Evolutionary conservation across 2,329 filamentous ascomycete species (phyloP).

Genomic region (Fusarium chlamydosporum): DNA sequence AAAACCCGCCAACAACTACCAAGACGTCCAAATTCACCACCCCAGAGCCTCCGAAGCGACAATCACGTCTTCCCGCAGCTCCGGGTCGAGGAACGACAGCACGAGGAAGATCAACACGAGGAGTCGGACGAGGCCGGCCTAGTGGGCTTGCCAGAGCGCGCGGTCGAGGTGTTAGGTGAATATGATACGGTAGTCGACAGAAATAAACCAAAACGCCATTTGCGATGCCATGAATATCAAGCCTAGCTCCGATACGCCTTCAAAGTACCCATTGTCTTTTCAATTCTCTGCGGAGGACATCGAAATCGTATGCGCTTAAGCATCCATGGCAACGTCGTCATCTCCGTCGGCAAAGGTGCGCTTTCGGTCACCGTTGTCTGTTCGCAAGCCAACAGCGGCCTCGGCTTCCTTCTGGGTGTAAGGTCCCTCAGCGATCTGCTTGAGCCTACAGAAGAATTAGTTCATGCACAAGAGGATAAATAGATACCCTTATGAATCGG

Average conservation of each 20-base stretch:
- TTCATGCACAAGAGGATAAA: slow-evolving; percentile 19
- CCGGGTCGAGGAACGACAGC: slow-evolving; percentile 56
- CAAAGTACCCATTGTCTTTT: slow-evolving; percentile 1
- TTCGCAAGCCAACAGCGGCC: slow-evolving; percentile 79
- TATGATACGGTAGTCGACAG: slow-evolving; percentile 10
- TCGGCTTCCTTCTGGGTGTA: slow-evolving; percentile 90
- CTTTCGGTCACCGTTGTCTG: slow-evolving; percentile 68
- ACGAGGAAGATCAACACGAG: slow-evolving; percentile 51
- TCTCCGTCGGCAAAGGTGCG: slow-evolving; percentile 33
- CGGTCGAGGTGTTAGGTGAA: slow-evolving; percentile 63
- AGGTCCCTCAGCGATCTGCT: slow-evolving; percentile 84
- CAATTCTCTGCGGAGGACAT: slow-evolving; percentile 14
- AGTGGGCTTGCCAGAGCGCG: slow-evolving; percentile 64
- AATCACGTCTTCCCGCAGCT: slow-evolving; percentile 64
- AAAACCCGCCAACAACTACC: slow-evolving; percentile 77
- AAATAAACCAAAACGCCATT: slow-evolving; percentile 38
- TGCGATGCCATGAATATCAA: slow-evolving; percentile 32
- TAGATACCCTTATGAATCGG: slow-evolving; percentile 22
- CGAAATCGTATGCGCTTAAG: slow-evolving; percentile 42
- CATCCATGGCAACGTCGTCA: slow-evolving; percentile 55
- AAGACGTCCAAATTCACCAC: slow-evolving; percentile 65
- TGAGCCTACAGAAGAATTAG: slow-evolving; percentile 70
- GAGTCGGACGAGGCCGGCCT: slow-evolving; percentile 55
- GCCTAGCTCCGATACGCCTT: slow-evolving; percentile 20
- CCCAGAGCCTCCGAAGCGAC: slow-evolving; percentile 55